These are phyloP conservation scores for Nicotiana rustica DNA, from an alignment of 305 asterid species.

Conservation along the genomic window DNA sequence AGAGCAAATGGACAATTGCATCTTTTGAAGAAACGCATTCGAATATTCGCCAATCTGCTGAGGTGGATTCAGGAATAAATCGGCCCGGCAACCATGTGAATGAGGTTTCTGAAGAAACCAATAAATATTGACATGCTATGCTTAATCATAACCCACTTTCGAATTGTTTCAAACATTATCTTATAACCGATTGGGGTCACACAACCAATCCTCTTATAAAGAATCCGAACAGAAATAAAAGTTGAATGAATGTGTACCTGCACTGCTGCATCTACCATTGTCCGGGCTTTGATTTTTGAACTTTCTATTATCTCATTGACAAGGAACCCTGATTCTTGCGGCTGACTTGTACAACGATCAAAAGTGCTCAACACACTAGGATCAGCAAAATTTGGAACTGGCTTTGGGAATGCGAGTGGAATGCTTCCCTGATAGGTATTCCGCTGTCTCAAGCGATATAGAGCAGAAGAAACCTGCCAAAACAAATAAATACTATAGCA, in stretches of 20 bases:
- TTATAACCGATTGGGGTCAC: background rate
- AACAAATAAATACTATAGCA: background rate
- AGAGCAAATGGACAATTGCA: conserved; percentile 11
- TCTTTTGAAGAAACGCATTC: conserved; percentile 10
- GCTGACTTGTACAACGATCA: conserved; percentile 53
- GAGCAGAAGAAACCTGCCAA: conserved; percentile 77
- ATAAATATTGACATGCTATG: conserved; percentile 14
- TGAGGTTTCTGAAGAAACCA: background rate
- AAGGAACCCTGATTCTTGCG: conserved; percentile 66
- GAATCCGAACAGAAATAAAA: background rate
- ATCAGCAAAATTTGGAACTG: conserved; percentile 51
- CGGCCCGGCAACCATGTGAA: conserved; percentile 11
- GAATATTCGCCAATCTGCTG: conserved; percentile 11
- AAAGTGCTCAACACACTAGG: conserved; percentile 46
- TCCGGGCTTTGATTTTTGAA: conserved; percentile 78
- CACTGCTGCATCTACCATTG: conserved; percentile 88
- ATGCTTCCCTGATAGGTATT: conserved; percentile 76
- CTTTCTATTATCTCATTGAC: conserved; percentile 82
- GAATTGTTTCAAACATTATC: background rate
- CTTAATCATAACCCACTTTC: conserved; percentile 11
- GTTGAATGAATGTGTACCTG: conserved; percentile 57
- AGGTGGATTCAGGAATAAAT: conserved; percentile 7
- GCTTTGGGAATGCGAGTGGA: conserved; percentile 56
- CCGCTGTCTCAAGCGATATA: conserved; percentile 74
- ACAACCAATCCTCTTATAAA: conserved; percentile 1